Base-by-base conservation (phyloP, 164 flowering plant species). In the Stephania yunnanensis region DNA sequence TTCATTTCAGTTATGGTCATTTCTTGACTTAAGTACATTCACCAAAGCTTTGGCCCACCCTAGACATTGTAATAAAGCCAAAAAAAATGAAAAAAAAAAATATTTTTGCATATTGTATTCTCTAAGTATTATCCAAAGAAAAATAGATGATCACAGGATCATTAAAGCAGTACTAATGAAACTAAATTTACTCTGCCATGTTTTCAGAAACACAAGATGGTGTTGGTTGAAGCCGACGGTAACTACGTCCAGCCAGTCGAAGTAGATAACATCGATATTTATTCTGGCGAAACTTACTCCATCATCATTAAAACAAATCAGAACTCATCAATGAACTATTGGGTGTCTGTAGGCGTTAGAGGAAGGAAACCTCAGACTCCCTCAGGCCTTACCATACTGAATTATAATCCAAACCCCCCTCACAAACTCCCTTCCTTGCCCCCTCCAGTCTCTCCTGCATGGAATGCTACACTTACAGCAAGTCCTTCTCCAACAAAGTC, bases 281-380 rank as follows among this genome's bases (percentile, higher is more conserved):
- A 92, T 81, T 93, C 97, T 0, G 99, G 99, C 0, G 98, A 95
- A 76, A 92, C 86, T 80, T 95, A 93, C 84, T 95, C 99, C 0
- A 89, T 93, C 25, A 83, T 95, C 3, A 30, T 93, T 72, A 83
- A 72, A 7, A 88, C 99, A 1, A 71, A 93, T 73, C 95, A 92
- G 84, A 76, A 84, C 75, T 91, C 94, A 1, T 70, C 88, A 9
- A 58, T 73, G 20, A 95, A 95, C 79, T 92, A 95, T 80, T 95
- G 95, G 94, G 52, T 90, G 1, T 85, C 97, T 5, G 29, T 78
- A 4, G 84, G 85, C 29, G 93, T 93, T 0, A 72, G 90, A 76
- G 97, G 90, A 20, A 81, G 99, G 44, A 44, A 81, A 30, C 98
- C 98, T 45, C 58, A 75, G 3, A 92, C 99, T 29, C 89, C 88